These are phyloP conservation scores for Candida verbasci DNA, from an alignment of 805 yeast species.

Conservation along the genomic window DNA sequence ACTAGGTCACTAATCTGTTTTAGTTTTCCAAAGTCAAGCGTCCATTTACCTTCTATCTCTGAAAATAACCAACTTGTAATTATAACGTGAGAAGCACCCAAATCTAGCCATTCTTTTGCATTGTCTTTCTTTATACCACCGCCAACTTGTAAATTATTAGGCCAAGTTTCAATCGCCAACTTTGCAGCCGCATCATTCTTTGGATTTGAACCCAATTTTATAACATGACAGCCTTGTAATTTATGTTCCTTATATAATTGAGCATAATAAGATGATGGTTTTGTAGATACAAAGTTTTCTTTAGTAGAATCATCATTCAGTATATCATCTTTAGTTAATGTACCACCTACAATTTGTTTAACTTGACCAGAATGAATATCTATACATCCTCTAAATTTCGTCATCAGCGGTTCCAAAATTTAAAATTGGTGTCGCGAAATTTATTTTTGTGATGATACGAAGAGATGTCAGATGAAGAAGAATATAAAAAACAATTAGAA, in stretches of 20 bases:
- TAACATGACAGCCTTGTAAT: conserved; percentile 83
- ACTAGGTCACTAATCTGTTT: conserved; percentile 45
- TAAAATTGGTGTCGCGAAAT: conserved; percentile 1
- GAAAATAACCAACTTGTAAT: conserved; percentile 91
- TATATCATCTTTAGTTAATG: conserved; percentile 52
- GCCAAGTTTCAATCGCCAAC: conserved; percentile 74
- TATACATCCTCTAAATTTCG: conserved; percentile 88
- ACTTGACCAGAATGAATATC: conserved; percentile 94
- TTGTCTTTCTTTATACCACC: conserved; percentile 83
- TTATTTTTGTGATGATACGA: conserved; percentile 3
- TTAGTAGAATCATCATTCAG: conserved; percentile 18
- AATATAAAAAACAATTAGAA: conserved; percentile 39
- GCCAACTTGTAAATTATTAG: conserved; percentile 73
- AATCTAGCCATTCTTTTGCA: conserved; percentile 72
- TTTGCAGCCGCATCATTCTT: conserved; percentile 80
- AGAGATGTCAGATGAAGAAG: conserved; percentile 15
- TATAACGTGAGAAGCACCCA: conserved; percentile 81
- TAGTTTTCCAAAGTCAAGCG: conserved; percentile 48
- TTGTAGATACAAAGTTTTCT: conserved; percentile 70
- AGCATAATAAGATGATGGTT: conserved; percentile 75
- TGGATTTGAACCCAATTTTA: conserved; percentile 75
- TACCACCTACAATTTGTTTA: conserved; percentile 95
- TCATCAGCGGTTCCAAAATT: conserved; percentile 50
- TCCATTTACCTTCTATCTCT: conserved; percentile 39
- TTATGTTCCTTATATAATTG: conserved; percentile 54